Percentiles rank a stretch among this genome's conserved stretches.
Conservation (phyloP, 345 rosid genomes). For the Salix arbutifolia region DNA sequence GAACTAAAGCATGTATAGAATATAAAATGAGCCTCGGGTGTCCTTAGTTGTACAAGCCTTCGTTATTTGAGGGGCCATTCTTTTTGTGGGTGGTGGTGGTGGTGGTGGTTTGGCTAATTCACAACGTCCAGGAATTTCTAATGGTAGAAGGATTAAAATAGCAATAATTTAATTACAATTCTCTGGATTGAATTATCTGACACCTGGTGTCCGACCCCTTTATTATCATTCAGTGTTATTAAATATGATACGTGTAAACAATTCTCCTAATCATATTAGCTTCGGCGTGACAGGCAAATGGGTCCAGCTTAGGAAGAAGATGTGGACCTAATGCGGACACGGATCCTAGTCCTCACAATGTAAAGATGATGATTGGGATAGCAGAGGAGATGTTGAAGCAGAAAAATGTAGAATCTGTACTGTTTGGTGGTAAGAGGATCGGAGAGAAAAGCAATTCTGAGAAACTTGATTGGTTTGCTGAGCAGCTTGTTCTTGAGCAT, state of each 20-base stretch:
- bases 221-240: not conserved
- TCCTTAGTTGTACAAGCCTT: not conserved
- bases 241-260: too few relatives aligned
- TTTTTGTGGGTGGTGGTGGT: not conserved
- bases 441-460: constrained; percentile 69
- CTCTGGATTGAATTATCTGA: not conserved
- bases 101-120: too few relatives aligned
- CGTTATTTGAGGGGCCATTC: not conserved
- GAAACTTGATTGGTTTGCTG: constrained; percentile 85
- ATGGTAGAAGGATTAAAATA: not conserved
- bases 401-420: constrained; percentile 87
- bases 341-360: constrained; percentile 64
- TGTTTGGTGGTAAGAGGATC: constrained; percentile 81
- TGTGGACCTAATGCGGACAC: constrained; percentile 63
- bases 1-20: too few relatives aligned
- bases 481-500: constrained; percentile 83
- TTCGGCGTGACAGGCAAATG: constrained; percentile 57
- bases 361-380: constrained; percentile 58
- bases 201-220: not conserved
- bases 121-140: too few relatives aligned
- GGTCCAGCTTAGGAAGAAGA: constrained; percentile 59
- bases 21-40: not conserved
- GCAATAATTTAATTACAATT: not conserved
- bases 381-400: constrained; percentile 96
- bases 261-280: not conserved